phyloP scores from a whole-genome alignment of 257 asterid genomes.

The Solanum lycopersicoides region DNA sequence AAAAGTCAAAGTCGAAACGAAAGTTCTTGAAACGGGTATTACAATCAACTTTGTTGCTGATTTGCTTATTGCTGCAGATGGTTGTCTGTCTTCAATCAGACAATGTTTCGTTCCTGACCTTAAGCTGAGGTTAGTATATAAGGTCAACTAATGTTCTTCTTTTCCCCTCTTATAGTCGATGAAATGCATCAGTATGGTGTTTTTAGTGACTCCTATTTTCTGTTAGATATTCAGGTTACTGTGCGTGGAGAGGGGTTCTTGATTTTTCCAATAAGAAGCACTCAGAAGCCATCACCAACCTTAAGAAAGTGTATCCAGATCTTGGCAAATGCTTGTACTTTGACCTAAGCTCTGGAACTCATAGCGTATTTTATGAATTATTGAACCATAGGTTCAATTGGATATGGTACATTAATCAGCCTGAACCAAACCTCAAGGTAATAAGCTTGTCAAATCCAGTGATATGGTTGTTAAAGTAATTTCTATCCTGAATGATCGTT shows the following conservation, averaged over 20 bases:
- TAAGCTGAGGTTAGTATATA: slow-evolving; percentile 47
- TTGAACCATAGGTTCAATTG: slow-evolving; percentile 61
- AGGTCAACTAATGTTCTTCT: not conserved
- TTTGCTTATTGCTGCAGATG: slow-evolving; percentile 81
- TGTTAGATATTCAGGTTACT: slow-evolving; percentile 78
- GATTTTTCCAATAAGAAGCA: slow-evolving; percentile 42
- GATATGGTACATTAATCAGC: slow-evolving; percentile 89
- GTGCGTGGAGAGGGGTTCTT: slow-evolving; percentile 96
- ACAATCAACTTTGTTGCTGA: slow-evolving; percentile 32
- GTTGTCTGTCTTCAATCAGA: slow-evolving; percentile 59
- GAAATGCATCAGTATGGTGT: not conserved
- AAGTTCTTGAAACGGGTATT: slow-evolving; percentile 37
- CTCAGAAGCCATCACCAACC: slow-evolving; percentile 41
- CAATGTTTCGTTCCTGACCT: slow-evolving; percentile 47
- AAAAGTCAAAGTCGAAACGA: slow-evolving; percentile 21
- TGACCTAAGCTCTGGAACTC: slow-evolving; percentile 52
- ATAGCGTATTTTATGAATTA: slow-evolving; percentile 59
- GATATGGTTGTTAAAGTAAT: not conserved
- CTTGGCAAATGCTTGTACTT: slow-evolving; percentile 74
- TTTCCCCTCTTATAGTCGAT: not conserved
- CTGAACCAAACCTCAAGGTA: slow-evolving; percentile 76
- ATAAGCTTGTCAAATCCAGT: not conserved
- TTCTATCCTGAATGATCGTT: not conserved
- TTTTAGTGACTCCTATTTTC: not conserved
- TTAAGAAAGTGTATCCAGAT: slow-evolving; percentile 63